These are phyloP conservation scores for Phytopythium helicoides DNA, from an alignment of 352 stramenopile species.

Conservation along the genomic window DNA sequence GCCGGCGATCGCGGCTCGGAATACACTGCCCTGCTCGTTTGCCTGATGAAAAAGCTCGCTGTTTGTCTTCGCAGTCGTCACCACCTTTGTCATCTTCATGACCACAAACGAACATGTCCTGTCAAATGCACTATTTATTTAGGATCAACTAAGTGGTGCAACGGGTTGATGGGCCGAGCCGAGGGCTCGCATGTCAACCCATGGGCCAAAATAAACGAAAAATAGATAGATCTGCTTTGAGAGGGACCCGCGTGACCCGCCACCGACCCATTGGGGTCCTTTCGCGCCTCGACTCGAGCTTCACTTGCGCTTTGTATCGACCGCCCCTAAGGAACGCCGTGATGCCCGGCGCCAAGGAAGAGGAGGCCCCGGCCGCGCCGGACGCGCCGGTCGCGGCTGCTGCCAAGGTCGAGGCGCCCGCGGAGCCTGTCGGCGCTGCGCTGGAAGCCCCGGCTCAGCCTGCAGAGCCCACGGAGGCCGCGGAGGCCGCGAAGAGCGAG, in stretches of 20 bases:
- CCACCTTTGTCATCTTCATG: too few species aligned
- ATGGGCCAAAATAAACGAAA: too few species aligned
- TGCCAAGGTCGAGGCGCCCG: not conserved
- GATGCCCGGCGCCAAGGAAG: not conserved
- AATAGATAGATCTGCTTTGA: too few species aligned
- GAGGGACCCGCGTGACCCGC: too few species aligned
- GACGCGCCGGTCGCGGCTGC: not conserved
- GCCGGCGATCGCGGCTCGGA: conserved; percentile 12
- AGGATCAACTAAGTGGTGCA: too few species aligned
- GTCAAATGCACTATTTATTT: too few species aligned
- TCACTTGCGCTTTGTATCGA: not conserved
- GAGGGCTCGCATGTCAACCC: too few species aligned
- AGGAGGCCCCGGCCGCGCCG: conserved; percentile 7
- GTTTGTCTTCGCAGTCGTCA: not conserved
- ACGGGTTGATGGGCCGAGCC: too few species aligned
- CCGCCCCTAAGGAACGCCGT: conserved; percentile 6
- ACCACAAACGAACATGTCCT: too few species aligned
- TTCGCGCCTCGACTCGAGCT: too few species aligned
- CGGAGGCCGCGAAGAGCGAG: not conserved
- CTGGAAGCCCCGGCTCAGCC: not conserved
- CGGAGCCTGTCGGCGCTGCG: not conserved
- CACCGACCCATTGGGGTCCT: too few species aligned
- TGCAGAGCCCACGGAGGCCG: not conserved
- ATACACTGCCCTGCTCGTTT: conserved; percentile 15
- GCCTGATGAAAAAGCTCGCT: conserved; percentile 2